A percentile compares a stretch with the other conserved stretches of the same genome.
Evolutionary conservation across 2,329 filamentous ascomycete genomes (phyloP).

Genomic region (Alternaria sp.): DNA sequence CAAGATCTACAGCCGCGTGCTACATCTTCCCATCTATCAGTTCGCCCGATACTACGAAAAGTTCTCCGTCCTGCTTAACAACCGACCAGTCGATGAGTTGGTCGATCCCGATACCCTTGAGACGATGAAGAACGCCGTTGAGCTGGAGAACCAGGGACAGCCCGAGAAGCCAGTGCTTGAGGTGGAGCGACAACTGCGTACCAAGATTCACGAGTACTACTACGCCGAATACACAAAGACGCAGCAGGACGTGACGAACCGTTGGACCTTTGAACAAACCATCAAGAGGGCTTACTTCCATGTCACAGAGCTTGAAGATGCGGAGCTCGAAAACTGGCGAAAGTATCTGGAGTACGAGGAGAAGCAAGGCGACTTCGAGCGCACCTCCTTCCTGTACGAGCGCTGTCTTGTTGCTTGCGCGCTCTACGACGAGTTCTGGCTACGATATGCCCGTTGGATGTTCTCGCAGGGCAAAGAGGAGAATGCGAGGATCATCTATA

Average conservation of each 20-base stretch:
- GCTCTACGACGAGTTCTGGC: slow-evolving; percentile 97
- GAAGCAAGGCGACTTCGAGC: slow-evolving; percentile 75
- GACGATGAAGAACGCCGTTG: slow-evolving; percentile 75
- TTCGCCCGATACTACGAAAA: slow-evolving; percentile 95
- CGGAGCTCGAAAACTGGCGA: slow-evolving; percentile 87
- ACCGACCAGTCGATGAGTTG: slow-evolving; percentile 77
- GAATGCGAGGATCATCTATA: slow-evolving; percentile 90
- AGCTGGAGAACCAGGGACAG: slow-evolving; percentile 64
- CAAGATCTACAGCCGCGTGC: slow-evolving; percentile 79
- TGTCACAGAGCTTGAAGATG: slow-evolving; percentile 87
- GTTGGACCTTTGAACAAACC: slow-evolving; percentile 94
- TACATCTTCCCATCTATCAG: slow-evolving; percentile 92
- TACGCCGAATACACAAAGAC: slow-evolving; percentile 82
- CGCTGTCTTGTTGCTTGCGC: slow-evolving; percentile 91
- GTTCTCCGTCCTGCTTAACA: slow-evolving; percentile 76
- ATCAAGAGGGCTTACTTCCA: slow-evolving; percentile 98
- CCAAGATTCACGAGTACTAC: slow-evolving; percentile 80
- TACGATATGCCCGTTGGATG: slow-evolving; percentile 98
- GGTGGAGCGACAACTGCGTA: slow-evolving; percentile 81
- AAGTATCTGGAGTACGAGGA: slow-evolving; percentile 98
- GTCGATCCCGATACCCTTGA: slow-evolving; percentile 72
- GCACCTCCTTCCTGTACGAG: slow-evolving; percentile 88
- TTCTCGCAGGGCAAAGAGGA: slow-evolving; percentile 76
- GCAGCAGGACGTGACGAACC: slow-evolving; percentile 86
- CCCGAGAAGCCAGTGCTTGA: slow-evolving; percentile 75